Conservation (phyloP, 1,284 basidiomycete species). For the Austropuccinia psidii region DNA sequence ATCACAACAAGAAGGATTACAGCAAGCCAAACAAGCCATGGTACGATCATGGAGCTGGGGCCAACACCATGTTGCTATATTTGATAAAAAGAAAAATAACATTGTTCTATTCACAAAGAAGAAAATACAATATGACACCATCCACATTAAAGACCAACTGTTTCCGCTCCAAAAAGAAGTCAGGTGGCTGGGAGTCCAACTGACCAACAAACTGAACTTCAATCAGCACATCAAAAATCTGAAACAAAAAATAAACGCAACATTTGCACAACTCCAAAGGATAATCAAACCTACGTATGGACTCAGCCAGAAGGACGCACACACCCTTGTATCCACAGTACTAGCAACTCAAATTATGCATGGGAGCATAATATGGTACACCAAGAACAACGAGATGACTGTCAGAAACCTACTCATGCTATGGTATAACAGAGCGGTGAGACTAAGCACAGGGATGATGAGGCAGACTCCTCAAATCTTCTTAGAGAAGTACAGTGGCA, state of each 20-base stretch:
- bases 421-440: background rate
- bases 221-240: background rate
- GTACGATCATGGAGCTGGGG: background rate
- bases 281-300: conserved; percentile 3
- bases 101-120: background rate
- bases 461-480: background rate
- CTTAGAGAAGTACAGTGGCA: background rate
- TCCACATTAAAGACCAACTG: background rate
- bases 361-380: conserved; percentile 20
- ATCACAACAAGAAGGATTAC: background rate
- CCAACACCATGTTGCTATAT: background rate
- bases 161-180: background rate
- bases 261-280: background rate
- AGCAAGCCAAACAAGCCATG: background rate
- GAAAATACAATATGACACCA: background rate
- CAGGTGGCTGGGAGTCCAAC: background rate
- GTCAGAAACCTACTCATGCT: background rate
- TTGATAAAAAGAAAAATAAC: conserved; percentile 8
- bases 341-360: background rate
- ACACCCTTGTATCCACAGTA: background rate
- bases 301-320: background rate
- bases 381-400: background rate
- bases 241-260: background rate
- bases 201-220: background rate
- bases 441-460: background rate